Conservation (phyloP, 805 yeast species). For the Candida schatavii region DNA sequence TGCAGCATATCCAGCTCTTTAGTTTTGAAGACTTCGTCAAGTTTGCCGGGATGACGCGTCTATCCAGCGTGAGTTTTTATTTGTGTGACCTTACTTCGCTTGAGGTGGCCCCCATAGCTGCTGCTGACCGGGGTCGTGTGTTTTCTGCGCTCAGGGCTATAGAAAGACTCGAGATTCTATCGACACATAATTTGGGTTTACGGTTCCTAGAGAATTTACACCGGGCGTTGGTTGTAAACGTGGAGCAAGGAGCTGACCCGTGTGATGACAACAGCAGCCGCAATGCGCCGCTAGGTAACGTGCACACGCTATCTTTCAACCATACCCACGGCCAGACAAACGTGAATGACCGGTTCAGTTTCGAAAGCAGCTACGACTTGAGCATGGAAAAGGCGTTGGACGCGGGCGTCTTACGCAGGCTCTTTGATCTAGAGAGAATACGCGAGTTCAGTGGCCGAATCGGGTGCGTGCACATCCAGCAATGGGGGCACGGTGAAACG, state of each 20-base stretch:
- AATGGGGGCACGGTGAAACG: not conserved
- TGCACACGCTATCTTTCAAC: slow-evolving; percentile 7
- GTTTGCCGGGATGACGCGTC: not conserved
- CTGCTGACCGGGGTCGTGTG: not conserved
- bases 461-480: slow-evolving; percentile 11
- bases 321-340: slow-evolving; percentile 11
- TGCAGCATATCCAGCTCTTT: slow-evolving; percentile 8
- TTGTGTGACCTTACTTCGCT: slow-evolving; percentile 7
- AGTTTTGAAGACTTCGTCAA: slow-evolving; percentile 7
- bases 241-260: no score
- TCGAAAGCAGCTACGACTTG: slow-evolving; percentile 5
- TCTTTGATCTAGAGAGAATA: not conserved
- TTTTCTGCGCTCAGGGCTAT: slow-evolving; percentile 1
- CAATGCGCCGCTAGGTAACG: no score
- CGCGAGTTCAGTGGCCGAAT: slow-evolving; percentile 5
- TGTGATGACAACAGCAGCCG: no score
- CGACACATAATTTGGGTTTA: slow-evolving; percentile 11
- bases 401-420: not conserved
- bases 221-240: slow-evolving; percentile 1
- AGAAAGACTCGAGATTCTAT: slow-evolving; percentile 6
- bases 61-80: slow-evolving; percentile 5
- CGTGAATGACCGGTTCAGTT: slow-evolving; percentile 5
- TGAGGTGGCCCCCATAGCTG: not conserved
- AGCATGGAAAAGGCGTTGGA: slow-evolving; percentile 8
- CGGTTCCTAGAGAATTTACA: slow-evolving; percentile 6